These are phyloP conservation scores for Ramularia collo-cygni DNA, from an alignment of 2,329 filamentous ascomycete species.

Conservation along the genomic window DNA sequence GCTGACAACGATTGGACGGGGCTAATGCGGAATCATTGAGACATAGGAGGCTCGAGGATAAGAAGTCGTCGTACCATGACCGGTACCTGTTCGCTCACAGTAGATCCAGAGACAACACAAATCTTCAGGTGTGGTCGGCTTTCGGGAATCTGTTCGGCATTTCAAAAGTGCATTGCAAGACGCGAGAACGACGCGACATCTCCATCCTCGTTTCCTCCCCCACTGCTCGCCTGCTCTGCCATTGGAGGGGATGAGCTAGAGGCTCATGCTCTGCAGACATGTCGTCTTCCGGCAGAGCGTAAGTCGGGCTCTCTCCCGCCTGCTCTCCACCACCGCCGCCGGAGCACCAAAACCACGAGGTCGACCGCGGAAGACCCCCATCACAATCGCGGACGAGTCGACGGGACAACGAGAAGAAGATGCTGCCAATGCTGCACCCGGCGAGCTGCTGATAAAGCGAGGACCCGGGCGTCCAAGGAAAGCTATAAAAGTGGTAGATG, in stretches of 20 bases:
- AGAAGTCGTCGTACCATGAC: no score
- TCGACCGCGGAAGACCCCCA: constrained; percentile 1
- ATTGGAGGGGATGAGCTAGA: constrained; percentile 6
- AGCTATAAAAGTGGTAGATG: not conserved
- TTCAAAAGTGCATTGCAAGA: no score
- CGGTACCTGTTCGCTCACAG: no score
- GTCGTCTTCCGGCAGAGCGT: constrained; percentile 7
- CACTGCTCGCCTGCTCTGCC: not conserved
- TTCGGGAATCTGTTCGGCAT: no score
- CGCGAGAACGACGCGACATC: no score
- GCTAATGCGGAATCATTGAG: no score
- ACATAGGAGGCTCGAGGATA: no score
- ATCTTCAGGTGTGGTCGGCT: no score
- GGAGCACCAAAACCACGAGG: constrained; percentile 1
- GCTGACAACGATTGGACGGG: no score
- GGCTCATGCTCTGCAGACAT: constrained; percentile 15
- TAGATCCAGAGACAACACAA: no score
- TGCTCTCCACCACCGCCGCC: constrained; percentile 3
- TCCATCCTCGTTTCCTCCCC: no score
- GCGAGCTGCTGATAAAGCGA: not conserved
- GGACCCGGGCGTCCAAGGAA: no score
- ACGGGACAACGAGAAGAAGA: not conserved
- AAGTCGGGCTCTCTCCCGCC: constrained; percentile 2
- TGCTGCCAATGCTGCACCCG: not conserved
- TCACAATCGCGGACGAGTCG: not conserved